A percentile compares a stretch with the other conserved stretches of the same genome.
Conservation (phyloP, 306 rosid genomes). For the Purshia tridentata region DNA sequence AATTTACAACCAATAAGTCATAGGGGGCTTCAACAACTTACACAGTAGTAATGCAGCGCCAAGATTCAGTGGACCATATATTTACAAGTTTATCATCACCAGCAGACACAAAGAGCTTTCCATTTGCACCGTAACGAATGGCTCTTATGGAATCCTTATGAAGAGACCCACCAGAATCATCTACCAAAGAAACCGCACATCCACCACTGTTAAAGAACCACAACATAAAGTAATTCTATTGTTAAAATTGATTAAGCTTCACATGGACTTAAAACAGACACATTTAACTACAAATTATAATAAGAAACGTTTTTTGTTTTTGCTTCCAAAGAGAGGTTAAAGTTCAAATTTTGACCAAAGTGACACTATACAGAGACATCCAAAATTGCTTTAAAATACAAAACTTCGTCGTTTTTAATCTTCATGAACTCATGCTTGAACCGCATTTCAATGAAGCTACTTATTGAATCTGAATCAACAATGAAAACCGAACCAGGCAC, state of each 20-base stretch:
- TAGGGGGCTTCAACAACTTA: conserved; percentile 33
- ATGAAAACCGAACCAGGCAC: background rate
- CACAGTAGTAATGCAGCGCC: conserved; percentile 77
- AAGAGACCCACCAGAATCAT: conserved; percentile 41
- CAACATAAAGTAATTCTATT: background rate
- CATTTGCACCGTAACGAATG: conserved; percentile 62
- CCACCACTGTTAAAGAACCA: conserved; percentile 41
- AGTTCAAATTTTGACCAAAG: background rate
- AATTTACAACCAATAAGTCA: background rate
- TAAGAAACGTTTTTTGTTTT: background rate
- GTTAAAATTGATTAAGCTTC: background rate
- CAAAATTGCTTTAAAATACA: background rate
- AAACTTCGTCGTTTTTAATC: background rate
- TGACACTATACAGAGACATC: background rate
- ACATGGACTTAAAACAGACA: background rate
- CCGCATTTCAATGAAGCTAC: background rate
- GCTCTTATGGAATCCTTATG: conserved; percentile 81
- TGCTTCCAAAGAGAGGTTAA: conserved; percentile 1
- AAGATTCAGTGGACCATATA: conserved; percentile 71
- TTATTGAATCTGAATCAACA: background rate
- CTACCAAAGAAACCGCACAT: conserved; percentile 51
- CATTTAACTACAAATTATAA: background rate
- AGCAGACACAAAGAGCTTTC: conserved; percentile 77
- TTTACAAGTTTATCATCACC: conserved; percentile 89
- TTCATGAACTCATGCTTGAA: background rate